phyloP scores from a whole-genome alignment of 768 basidiomycete species.

The Lentinula detonsa region DNA sequence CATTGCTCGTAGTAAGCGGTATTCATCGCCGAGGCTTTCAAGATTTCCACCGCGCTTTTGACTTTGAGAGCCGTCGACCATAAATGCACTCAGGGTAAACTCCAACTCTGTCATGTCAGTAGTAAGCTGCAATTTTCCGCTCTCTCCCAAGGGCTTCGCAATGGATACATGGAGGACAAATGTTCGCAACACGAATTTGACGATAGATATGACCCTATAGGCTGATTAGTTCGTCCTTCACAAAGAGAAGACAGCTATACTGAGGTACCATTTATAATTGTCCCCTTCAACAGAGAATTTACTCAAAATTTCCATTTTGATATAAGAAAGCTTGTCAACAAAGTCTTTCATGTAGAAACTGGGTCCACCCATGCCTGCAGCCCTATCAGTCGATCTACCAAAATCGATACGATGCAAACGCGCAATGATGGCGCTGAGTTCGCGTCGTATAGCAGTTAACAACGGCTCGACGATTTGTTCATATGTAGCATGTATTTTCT shows the following conservation, averaged over 20 bases:
- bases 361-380: conserved; percentile 55
- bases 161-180: conserved; percentile 96
- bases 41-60: conserved; percentile 61
- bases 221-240: not conserved
- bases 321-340: conserved; percentile 77
- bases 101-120: conserved; percentile 97
- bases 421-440: conserved; percentile 72
- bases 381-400: conserved; percentile 62
- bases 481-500: conserved; percentile 50
- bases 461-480: conserved; percentile 58
- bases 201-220: conserved; percentile 57
- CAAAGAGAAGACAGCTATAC: conserved; percentile 9
- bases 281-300: conserved; percentile 70
- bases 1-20: conserved; percentile 78
- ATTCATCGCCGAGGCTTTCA: conserved; percentile 81
- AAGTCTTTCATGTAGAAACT: conserved; percentile 92
- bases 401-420: conserved; percentile 85
- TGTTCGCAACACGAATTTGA: conserved; percentile 72
- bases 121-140: conserved; percentile 89
- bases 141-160: conserved; percentile 84
- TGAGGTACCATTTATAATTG: conserved; percentile 68
- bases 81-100: conserved; percentile 81
- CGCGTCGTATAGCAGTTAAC: conserved; percentile 66
- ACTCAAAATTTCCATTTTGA: conserved; percentile 71
- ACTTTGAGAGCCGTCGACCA: conserved; percentile 44